Conservation (phyloP, 23 red algal species). For the Agarophyton chilense region DNA sequence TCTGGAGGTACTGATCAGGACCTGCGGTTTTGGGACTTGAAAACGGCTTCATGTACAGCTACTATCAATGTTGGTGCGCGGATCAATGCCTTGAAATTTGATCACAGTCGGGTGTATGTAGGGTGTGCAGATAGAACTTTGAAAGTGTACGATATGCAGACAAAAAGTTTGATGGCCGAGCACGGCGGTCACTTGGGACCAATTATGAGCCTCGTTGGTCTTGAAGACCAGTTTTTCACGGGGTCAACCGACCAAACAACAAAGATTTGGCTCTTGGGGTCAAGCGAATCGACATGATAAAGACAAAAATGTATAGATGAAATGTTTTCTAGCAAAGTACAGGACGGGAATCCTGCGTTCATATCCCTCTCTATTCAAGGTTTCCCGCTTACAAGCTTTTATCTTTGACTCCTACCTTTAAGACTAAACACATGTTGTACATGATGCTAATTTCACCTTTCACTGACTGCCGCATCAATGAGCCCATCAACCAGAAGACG, state of each 20-base stretch:
- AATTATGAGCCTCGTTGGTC: constrained; percentile 49
- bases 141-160: constrained; percentile 45
- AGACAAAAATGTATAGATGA: constrained; percentile 1
- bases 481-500: constrained; percentile 51
- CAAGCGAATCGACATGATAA: neutral
- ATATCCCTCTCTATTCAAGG: constrained; percentile 32
- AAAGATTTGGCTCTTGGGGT: constrained; percentile 41
- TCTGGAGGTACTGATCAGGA: constrained; percentile 69
- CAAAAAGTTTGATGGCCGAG: constrained; percentile 51
- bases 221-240: constrained; percentile 63
- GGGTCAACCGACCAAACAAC: constrained; percentile 73
- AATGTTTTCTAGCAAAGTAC: constrained; percentile 35
- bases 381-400: constrained; percentile 37
- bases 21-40: constrained; percentile 75
- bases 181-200: constrained; percentile 71
- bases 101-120: constrained; percentile 53
- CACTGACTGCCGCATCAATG: constrained; percentile 33
- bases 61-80: constrained; percentile 60
- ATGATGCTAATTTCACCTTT: constrained; percentile 40
- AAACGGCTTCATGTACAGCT: constrained; percentile 53
- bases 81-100: constrained; percentile 65
- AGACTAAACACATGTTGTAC: constrained; percentile 67
- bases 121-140: constrained; percentile 57
- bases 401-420: constrained; percentile 34
- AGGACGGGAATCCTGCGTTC: constrained; percentile 23